Base-by-base conservation (phyloP, 768 basidiomycete species). In the Kwoniella heveanensis region DNA sequence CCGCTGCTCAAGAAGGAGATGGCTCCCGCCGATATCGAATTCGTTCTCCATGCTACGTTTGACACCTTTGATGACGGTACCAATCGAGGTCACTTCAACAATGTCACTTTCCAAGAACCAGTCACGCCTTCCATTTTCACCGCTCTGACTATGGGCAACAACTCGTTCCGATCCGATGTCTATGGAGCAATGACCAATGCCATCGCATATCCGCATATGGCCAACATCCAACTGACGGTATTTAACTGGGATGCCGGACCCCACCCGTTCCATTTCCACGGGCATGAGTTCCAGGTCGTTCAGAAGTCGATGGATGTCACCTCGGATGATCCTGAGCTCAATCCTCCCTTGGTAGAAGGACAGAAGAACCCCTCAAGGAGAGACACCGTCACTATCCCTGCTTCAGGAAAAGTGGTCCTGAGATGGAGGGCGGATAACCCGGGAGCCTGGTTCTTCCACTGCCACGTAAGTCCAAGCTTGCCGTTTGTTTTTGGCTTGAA, bases 371-470 rank as follows among this genome's bases (percentile, higher is more conserved):
- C 94, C 1, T 86, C 93, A 73, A 87, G 92, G 17, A 85, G 95
- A 39, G 95, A 99, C 78, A 94, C 92, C 0, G 82, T 95, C 15
- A 85, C 87, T 59, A 86, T 97, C 52, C 88, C 90, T 1, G 83
- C 86, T 5, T 83, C 83, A 62, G 81, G 85, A 19, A 87, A 87
- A 1, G 89, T 85, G 13, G 90, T 89, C 0, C 81, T 99, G 52
- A 86, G 92, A 21, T 80, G 94, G 72, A 81, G 88, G 57, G 90
- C 91, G 0, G 91, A 98, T 78, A 98, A 98, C 80, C 95, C 95
- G 0, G 95, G 95, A 13, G 87, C 85, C 8, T 94, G 91, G 75
- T 67, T 80, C 64, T 77, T 79, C 69, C 79, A 77, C 61, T 78
- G 78, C 91, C 77, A 92, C 87, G 88, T 82, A 49, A 30, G 53